A percentile compares a stretch with the other conserved stretches of the same genome.
Conservation (phyloP, 352 stramenopile genomes). For the Pythium myriotylum region DNA sequence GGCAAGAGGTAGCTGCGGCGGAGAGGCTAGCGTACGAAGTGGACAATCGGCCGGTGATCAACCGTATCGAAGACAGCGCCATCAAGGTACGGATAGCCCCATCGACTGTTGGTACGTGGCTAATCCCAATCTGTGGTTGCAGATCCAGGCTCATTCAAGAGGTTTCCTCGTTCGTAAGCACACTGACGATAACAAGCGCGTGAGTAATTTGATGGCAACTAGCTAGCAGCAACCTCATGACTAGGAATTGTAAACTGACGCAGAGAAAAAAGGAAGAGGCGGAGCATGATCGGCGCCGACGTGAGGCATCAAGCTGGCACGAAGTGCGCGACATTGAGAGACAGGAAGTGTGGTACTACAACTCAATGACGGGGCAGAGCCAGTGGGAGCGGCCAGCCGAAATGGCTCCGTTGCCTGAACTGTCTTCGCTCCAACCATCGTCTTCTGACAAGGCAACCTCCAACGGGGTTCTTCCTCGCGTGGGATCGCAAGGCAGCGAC, state of each 20-base stretch:
- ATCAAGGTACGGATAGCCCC: constrained; percentile 31
- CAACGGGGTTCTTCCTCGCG: constrained; percentile 2
- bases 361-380: constrained; percentile 62
- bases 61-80: constrained; percentile 55
- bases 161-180: constrained; percentile 53
- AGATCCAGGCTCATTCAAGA: constrained; percentile 71
- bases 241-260: background rate
- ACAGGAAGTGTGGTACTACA: constrained; percentile 85
- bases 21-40: constrained; percentile 28
- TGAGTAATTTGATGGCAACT: too few relatives aligned
- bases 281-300: background rate
- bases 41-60: constrained; percentile 27
- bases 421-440: constrained; percentile 26
- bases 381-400: constrained; percentile 66
- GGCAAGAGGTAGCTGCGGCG: constrained; percentile 18
- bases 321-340: constrained; percentile 71
- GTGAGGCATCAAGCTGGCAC: constrained; percentile 49
- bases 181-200: constrained; percentile 26
- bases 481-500: background rate
- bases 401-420: constrained; percentile 34
- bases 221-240: background rate
- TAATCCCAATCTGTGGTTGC: background rate
- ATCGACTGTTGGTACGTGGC: too few relatives aligned
- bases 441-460: background rate
- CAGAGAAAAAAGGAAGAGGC: constrained; percentile 11